Base-by-base conservation (phyloP, 805 yeast species). In the Maudiozyma barnettii region DNA sequence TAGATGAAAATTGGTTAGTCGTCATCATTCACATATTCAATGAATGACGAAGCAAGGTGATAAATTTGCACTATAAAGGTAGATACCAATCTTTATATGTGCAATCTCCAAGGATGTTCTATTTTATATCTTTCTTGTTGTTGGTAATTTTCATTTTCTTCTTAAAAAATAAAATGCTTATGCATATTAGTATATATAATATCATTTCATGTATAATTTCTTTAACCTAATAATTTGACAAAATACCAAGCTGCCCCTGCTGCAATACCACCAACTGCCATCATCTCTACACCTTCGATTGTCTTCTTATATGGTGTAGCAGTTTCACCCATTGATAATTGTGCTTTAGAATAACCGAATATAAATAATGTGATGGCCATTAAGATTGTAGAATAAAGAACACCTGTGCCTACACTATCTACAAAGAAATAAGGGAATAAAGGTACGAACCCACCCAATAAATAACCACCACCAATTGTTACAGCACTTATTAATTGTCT, bases 211-310 rank as follows among this genome's bases (percentile, higher is more conserved):
- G 8, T n/a, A 18, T n/a, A 13, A 19, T 16, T 23, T 21, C 16
- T 19, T 50, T 50, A 57, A 43, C 59, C 96, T 51, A 91, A 80
- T 53, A 82, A 64, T 63, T 81, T 83, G 31, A 91, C 99, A 62
- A 90, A 77, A 41, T 78, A 79, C 95, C 96, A 91, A 10, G 99
- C 99, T 21, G 95, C 85, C 4, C 96, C 95, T 4, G 99, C 98
- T 20, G 99, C 98, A 30, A 84, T 70, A n/a, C 97, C 95, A 37
- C 99, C 99, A 44, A 87, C 90, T n/a, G 83, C 67, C 46, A 88
- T 81, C 98, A 93, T 91, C 68, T 88, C 95, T 18, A 83, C 48
- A 40, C 97, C 98, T 65, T 90, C 96, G 45, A 72, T 68, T 3
- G 83, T 68, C 59, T 82, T 83, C 53, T 77, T 78, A 52, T 62